A percentile compares a stretch with the other conserved stretches of the same genome.
These are phyloP conservation scores for Fusarium sp. DNA, from an alignment of 2,329 filamentous ascomycete genomes.

Conservation along the genomic window DNA sequence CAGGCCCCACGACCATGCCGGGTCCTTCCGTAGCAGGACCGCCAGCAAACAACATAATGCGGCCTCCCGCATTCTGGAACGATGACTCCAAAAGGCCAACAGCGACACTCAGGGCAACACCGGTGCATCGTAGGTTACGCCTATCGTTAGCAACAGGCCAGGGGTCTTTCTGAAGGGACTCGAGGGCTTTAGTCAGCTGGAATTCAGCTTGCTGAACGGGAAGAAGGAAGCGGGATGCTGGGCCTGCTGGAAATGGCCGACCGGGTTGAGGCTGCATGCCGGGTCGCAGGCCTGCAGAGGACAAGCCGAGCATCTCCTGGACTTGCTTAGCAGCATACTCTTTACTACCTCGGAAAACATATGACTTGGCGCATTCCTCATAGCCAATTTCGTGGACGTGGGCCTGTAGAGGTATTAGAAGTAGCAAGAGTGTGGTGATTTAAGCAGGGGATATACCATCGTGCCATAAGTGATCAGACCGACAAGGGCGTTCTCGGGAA, in stretches of 20 bases:
- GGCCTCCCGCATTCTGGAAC: constrained; percentile 93
- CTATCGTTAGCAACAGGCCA: constrained; percentile 97
- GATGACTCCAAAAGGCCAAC: constrained; percentile 91
- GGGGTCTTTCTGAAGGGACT: constrained; percentile 94
- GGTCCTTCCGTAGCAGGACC: constrained; percentile 95
- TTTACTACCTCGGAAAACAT: constrained; percentile 97
- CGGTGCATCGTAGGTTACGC: constrained; percentile 89
- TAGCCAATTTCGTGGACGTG: constrained; percentile 99
- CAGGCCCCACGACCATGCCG: constrained; percentile 94
- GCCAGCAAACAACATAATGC: constrained; percentile 97
- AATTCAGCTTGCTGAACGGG: constrained; percentile 97
- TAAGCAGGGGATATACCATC: constrained; percentile 68
- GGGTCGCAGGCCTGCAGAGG: constrained; percentile 76
- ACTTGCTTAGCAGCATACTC: constrained; percentile 98
- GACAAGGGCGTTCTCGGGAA: constrained; percentile 83
- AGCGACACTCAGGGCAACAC: constrained; percentile 94
- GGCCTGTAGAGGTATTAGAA: constrained; percentile 61
- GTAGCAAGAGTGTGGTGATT: neutral
- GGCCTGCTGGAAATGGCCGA: constrained; percentile 77
- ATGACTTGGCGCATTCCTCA: constrained; percentile 97
- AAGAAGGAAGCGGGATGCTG: constrained; percentile 88
- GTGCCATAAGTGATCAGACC: constrained; percentile 90
- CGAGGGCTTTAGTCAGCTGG: constrained; percentile 93
- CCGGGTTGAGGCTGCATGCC: constrained; percentile 78
- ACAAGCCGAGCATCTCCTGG: constrained; percentile 97